These are phyloP conservation scores for Ziziphus jujuba DNA, from an alignment of 306 rosid genomes.

Conservation along the genomic window DNA sequence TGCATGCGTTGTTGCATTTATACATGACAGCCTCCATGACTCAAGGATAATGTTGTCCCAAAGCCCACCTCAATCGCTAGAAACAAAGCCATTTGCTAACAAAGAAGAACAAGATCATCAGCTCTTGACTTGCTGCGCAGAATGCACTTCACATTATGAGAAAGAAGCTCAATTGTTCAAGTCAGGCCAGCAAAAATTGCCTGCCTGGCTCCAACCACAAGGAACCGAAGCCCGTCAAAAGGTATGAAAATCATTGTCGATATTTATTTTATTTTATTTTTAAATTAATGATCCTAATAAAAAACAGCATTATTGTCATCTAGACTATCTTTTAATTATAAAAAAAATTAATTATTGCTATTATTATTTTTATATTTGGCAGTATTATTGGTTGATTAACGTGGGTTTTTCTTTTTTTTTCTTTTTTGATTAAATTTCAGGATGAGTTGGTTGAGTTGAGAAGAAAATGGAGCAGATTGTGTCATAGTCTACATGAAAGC, in stretches of 20 bases:
- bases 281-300: too few relatives aligned
- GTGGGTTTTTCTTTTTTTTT: too few relatives aligned
- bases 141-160: constrained; percentile 70
- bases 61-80: constrained; percentile 37
- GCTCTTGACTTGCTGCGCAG: constrained; percentile 60
- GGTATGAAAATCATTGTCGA: constrained; percentile 36
- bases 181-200: constrained; percentile 68
- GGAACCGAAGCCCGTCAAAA: constrained; percentile 52
- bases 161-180: constrained; percentile 71
- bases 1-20: constrained; percentile 20
- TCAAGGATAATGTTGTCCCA: constrained; percentile 48
- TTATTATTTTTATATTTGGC: too few relatives aligned
- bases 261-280: not conserved
- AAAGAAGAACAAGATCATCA: constrained; percentile 48
- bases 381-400: too few relatives aligned
- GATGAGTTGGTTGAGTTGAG: constrained; percentile 59
- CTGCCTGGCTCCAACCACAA: constrained; percentile 89
- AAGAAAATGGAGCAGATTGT: constrained; percentile 73
- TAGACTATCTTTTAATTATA: too few relatives aligned
- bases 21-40: constrained; percentile 60
- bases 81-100: constrained; percentile 46
- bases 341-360: too few relatives aligned
- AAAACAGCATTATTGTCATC: too few relatives aligned
- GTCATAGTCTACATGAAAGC: constrained; percentile 63
- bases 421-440: constrained; percentile 27